Conservation (phyloP, 306 rosid species). For the Prunus fruticosa region DNA sequence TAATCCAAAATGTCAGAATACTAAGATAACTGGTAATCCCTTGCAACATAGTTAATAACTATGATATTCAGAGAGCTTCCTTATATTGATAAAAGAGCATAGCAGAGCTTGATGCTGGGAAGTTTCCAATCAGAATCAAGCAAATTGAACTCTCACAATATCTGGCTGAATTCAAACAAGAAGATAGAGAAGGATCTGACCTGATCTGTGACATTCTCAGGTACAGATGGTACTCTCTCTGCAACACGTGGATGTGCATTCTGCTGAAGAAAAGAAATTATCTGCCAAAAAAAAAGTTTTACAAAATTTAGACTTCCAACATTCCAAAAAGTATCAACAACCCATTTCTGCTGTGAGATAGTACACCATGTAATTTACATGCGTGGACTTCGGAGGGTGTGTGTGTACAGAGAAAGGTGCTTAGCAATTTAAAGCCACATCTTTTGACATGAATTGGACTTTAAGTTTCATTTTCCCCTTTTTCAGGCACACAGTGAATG, state of each 20-base stretch:
- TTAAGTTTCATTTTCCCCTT: too few relatives aligned
- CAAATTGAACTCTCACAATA: neutral
- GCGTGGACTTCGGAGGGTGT: neutral
- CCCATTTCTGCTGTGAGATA: neutral
- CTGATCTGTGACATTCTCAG: slow-evolving; percentile 98
- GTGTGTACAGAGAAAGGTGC: neutral
- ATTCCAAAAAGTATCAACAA: slow-evolving; percentile 2
- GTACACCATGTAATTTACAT: too few relatives aligned
- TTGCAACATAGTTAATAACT: neutral
- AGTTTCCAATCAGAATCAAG: neutral
- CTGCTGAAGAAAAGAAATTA: slow-evolving; percentile 81
- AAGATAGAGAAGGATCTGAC: slow-evolving; percentile 31
- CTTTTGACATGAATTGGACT: neutral
- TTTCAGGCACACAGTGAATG: neutral
- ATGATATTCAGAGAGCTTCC: neutral
- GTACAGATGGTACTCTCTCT: slow-evolving; percentile 75
- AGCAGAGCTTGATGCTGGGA: neutral
- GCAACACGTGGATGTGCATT: slow-evolving; percentile 96
- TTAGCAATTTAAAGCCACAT: neutral
- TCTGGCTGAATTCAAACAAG: neutral
- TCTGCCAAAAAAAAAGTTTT: slow-evolving; percentile 43
- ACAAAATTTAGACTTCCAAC: neutral
- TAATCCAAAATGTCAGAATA: slow-evolving; percentile 28
- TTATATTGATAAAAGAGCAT: neutral
- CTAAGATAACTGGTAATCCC: neutral